phyloP scores from a whole-genome alignment of 1,139 yeast species.

The Pichia sp. region DNA sequence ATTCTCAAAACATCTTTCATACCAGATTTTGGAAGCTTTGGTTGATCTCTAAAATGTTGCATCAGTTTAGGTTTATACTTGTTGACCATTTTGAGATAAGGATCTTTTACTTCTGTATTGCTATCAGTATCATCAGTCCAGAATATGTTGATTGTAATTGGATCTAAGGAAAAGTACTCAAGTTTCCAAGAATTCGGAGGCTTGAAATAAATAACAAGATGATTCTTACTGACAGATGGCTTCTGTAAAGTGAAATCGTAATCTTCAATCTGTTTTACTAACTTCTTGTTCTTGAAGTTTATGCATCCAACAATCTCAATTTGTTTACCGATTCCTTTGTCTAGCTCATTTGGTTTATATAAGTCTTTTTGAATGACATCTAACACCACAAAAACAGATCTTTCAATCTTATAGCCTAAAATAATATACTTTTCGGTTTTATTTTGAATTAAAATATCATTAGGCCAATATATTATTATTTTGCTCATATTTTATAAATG shows the following conservation, averaged over 20 bases:
- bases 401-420: conserved; percentile 22
- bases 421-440: conserved; percentile 14
- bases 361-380: conserved; percentile 18
- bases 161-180: conserved; percentile 73
- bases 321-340: conserved; percentile 16
- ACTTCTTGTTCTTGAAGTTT: conserved; percentile 17
- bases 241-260: conserved; percentile 11
- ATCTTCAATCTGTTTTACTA: conserved; percentile 12
- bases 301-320: conserved; percentile 21
- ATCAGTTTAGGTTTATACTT: conserved; percentile 27
- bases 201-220: conserved; percentile 46
- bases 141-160: conserved; percentile 45
- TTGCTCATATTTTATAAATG: not conserved
- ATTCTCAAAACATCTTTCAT: conserved; percentile 23
- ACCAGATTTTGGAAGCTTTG: conserved; percentile 7
- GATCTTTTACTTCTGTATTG: conserved; percentile 3
- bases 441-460: conserved; percentile 17
- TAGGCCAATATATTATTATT: conserved; percentile 26
- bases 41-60: conserved; percentile 20
- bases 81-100: conserved; percentile 12
- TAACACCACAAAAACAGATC: conserved; percentile 19
- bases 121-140: conserved; percentile 33
- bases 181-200: conserved; percentile 69
- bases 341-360: conserved; percentile 14
- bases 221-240: conserved; percentile 17